Evolutionary conservation across 2,329 filamentous ascomycete species (phyloP), one percentile per base, ranked within the genome.

Genomic region (Lizonia empirigonia): DNA sequence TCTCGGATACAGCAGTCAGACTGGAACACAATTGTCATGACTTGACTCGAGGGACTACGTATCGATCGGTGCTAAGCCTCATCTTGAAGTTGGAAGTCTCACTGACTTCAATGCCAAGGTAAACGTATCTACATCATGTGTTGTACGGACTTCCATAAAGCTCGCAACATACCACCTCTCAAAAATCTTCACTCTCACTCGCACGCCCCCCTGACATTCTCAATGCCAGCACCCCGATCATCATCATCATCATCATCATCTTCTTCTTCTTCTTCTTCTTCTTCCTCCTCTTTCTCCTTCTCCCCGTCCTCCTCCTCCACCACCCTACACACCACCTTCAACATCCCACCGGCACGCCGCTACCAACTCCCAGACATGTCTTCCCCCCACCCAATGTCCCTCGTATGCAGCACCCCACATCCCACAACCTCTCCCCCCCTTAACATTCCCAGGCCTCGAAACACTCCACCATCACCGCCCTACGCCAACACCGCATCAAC

Each of bases 401-500:
- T 53, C n/a, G 70, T 72, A 63, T 3, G 8, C 12, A 9, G 13
- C n/a, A 22, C 7, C 12, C 13, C 10, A 18, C 10, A 16, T n/a
- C 12, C 29, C 29, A 15, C 6, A 3, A 27, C 18, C 5, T 2
- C 13, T 8, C 7, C 41, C 4, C 20, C 18, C 33, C 12, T 22
- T 27, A 18, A 1, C n/a, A 2, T 2, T 4, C 29, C 7, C 58
- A 79, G 76, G 70, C 73, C 20, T 75, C 79, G 52, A 79, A 79
- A 59, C 68, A 74, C 13, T 80, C 85, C 55, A 78, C 88, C 55
- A 83, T 90, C 56, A 77, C 84, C 19, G 84, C 85, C 0, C 78
- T 91, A 18, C 77, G 77, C 34, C 84, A 82, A 0, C 86, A 88
- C 63, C 82, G 83, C n/a, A 78, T 90, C 68, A 91, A 90, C 68